Evolutionary conservation across 1,284 basidiomycete genomes (phyloP).

Genomic region (Rhodotorula mucilaginosa): DNA sequence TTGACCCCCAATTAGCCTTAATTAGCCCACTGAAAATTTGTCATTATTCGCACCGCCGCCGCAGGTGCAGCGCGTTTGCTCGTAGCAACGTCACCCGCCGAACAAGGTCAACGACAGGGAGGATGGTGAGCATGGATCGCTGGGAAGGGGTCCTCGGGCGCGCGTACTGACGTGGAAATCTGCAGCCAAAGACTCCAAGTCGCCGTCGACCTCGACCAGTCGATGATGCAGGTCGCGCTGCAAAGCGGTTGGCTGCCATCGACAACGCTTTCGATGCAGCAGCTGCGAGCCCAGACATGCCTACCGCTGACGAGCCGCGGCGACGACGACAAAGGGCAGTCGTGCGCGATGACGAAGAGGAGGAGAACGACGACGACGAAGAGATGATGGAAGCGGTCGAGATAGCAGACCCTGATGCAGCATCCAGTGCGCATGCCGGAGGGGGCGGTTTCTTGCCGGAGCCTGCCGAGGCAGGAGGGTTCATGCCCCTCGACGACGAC

Average conservation of each 20-base stretch:
- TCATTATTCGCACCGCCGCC: no score
- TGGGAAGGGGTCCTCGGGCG: no score
- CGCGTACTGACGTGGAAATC: no score
- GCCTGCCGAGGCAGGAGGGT: neutral
- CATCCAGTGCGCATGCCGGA: neutral
- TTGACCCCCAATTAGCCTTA: no score
- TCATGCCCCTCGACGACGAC: conserved; percentile 7
- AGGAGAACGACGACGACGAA: conserved; percentile 9
- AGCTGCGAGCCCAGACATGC: neutral
- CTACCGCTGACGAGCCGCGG: neutral
- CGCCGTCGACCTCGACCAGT: neutral
- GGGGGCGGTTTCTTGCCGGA: conserved; percentile 15
- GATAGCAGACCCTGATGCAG: neutral
- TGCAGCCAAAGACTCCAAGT: neutral
- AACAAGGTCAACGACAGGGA: no score
- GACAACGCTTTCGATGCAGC: conserved; percentile 26
- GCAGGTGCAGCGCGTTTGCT: no score
- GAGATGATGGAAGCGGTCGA: conserved; percentile 17
- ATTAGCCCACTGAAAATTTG: no score
- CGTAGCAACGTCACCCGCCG: no score
- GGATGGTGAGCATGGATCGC: no score
- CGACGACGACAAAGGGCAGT: neutral
- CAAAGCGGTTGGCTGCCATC: conserved; percentile 15
- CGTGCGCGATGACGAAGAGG: conserved; percentile 29
- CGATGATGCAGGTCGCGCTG: neutral